Percentiles rank a stretch among this genome's conserved stretches.
Conservation (phyloP, 495 filamentous ascomycete genomes). For the Tricharina praecox region DNA sequence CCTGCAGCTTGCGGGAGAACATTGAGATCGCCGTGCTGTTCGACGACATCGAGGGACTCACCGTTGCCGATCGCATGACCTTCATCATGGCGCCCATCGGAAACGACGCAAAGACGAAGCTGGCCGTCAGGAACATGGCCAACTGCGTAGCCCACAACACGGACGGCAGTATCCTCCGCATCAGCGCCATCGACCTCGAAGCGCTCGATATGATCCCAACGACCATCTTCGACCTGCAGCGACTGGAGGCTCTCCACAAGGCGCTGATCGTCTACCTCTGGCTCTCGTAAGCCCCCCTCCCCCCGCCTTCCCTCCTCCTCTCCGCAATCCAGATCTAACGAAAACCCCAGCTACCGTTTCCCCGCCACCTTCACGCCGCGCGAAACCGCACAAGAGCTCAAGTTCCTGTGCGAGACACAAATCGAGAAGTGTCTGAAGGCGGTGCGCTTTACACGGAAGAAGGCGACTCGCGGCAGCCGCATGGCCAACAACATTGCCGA, state of each 20-base stretch:
- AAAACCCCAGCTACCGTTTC: conserved; percentile 37
- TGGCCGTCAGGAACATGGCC: conserved; percentile 42
- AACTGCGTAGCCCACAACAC: conserved; percentile 46
- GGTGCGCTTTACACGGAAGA: conserved; percentile 3
- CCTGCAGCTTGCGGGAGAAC: conserved; percentile 44
- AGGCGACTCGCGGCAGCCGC: neutral
- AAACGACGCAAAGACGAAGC: conserved; percentile 28
- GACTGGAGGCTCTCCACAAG: conserved; percentile 64
- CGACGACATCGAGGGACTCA: conserved; percentile 44
- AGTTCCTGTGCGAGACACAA: conserved; percentile 55
- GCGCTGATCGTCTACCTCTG: conserved; percentile 71
- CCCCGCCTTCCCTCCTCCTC: conserved; percentile 18
- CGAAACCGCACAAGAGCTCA: conserved; percentile 61
- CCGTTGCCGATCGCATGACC: conserved; percentile 51
- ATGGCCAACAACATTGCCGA: neutral
- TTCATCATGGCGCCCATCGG: conserved; percentile 53
- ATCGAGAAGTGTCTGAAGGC: conserved; percentile 47
- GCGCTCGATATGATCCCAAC: conserved; percentile 41
- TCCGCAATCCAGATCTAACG: neutral
- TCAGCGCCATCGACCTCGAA: conserved; percentile 46
- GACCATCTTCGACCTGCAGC: conserved; percentile 38
- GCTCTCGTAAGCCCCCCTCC: conserved; percentile 35
- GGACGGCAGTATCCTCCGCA: conserved; percentile 47
- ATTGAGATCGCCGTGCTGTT: conserved; percentile 52
- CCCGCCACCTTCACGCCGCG: conserved; percentile 66